Conservation (phyloP, 2,329 filamentous ascomycete genomes). For the Neofusicoccum umdonicola region DNA sequence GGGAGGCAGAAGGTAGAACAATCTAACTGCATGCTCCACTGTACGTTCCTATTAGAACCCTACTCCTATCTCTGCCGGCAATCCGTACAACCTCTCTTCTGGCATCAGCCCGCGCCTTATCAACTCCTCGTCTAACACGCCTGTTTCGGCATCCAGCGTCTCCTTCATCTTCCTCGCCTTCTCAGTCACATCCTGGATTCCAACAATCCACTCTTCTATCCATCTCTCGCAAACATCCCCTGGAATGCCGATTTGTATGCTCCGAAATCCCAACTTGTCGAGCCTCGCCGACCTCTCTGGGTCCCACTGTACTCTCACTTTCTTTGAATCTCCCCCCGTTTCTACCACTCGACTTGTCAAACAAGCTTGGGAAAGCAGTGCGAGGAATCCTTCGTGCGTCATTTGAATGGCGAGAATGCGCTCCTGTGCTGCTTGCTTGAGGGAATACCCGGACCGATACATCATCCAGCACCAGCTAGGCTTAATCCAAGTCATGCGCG, state of each 20-base stretch:
- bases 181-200: conserved; percentile 60
- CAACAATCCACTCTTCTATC: conserved; percentile 52
- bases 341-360: too few species aligned
- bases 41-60: background rate
- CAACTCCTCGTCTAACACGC: conserved; percentile 38
- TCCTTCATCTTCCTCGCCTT: conserved; percentile 50
- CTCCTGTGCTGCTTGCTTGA: conserved; percentile 55
- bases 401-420: conserved; percentile 59
- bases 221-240: conserved; percentile 46
- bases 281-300: conserved; percentile 54
- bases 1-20: too few species aligned
- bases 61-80: background rate
- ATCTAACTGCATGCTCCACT: too few species aligned
- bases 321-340: conserved; percentile 22
- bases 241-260: conserved; percentile 62
- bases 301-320: conserved; percentile 63
- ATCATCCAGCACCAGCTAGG: conserved; percentile 64
- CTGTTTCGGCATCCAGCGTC: conserved; percentile 43
- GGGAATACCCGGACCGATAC: conserved; percentile 61
- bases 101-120: conserved; percentile 43
- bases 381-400: conserved; percentile 50
- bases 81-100: conserved; percentile 43
- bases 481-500: conserved; percentile 65
- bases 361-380: conserved; percentile 38
- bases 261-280: conserved; percentile 49